Conservation (phyloP, 2,329 filamentous ascomycete species). For the Sporothrix luriei region DNA sequence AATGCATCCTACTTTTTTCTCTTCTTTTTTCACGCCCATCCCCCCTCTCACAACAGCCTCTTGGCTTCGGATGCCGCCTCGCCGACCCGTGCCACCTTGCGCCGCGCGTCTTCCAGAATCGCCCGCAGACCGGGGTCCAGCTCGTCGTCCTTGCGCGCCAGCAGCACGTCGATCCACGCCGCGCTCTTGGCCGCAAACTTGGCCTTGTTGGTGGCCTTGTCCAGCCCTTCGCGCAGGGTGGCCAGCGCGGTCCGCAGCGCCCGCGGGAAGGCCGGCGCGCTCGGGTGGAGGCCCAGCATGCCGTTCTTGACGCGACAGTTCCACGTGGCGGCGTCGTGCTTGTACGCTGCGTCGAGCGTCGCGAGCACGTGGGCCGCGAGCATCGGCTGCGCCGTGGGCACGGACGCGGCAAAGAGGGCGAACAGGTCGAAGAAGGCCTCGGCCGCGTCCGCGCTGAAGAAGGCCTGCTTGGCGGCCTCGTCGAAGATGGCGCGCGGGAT, state of each 20-base stretch:
- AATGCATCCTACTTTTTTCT: background rate
- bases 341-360: conserved; percentile 61
- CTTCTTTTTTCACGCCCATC: background rate
- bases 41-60: background rate
- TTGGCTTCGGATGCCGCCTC: background rate
- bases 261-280: conserved; percentile 71
- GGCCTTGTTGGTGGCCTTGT: conserved; percentile 50
- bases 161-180: conserved; percentile 58
- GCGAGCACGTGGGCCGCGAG: conserved; percentile 75
- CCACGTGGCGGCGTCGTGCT: conserved; percentile 64
- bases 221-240: conserved; percentile 58
- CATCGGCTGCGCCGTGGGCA: conserved; percentile 61
- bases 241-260: conserved; percentile 68
- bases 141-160: conserved; percentile 51
- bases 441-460: conserved; percentile 66
- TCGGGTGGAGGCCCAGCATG: conserved; percentile 64
- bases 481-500: conserved; percentile 94
- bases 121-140: conserved; percentile 60
- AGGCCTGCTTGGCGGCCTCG: conserved; percentile 75
- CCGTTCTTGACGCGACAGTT: conserved; percentile 73
- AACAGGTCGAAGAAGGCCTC: conserved; percentile 82
- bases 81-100: conserved; percentile 41
- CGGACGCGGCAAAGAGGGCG: conserved; percentile 61
- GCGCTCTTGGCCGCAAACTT: conserved; percentile 53
- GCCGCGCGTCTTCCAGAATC: conserved; percentile 58